These are phyloP conservation scores for Teratosphaeria nubilosa DNA, from an alignment of 2,329 filamentous ascomycete species.

Conservation along the genomic window DNA sequence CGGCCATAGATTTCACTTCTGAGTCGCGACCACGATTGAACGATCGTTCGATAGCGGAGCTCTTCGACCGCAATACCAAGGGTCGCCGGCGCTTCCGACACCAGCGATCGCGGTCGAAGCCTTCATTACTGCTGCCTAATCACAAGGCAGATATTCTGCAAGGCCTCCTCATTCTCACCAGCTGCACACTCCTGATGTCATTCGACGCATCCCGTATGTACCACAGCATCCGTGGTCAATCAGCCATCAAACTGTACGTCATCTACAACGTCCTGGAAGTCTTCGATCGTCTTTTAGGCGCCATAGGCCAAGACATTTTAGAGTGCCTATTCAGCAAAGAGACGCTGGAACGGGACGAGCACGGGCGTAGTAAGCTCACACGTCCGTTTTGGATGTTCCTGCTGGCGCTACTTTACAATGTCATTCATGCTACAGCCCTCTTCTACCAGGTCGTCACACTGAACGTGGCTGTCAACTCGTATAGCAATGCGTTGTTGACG, in stretches of 20 bases:
- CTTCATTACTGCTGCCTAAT: conserved; percentile 73
- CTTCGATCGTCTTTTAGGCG: conserved; percentile 78
- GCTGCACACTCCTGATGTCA: conserved; percentile 73
- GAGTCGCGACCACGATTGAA: conserved; percentile 3
- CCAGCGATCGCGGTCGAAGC: conserved; percentile 69
- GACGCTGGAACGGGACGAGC: conserved; percentile 74
- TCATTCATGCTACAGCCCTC: conserved; percentile 73
- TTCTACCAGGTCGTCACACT: conserved; percentile 98
- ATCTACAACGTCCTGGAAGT: conserved; percentile 97
- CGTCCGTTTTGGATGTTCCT: conserved; percentile 86
- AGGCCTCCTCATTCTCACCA: conserved; percentile 76
- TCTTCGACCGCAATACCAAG: conserved; percentile 11
- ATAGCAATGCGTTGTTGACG: conserved; percentile 89
- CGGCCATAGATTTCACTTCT: conserved; percentile 1
- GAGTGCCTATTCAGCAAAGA: conserved; percentile 93
- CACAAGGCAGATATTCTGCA: conserved; percentile 95
- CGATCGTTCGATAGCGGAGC: conserved; percentile 6
- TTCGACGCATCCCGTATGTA: conserved; percentile 97
- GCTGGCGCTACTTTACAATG: conserved; percentile 76
- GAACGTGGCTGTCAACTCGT: conserved; percentile 97
- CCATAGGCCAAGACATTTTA: conserved; percentile 88
- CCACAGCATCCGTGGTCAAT: conserved; percentile 90
- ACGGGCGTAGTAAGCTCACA: conserved; percentile 83
- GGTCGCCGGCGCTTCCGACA: conserved; percentile 39
- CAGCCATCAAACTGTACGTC: conserved; percentile 95